Evolutionary conservation across 495 filamentous ascomycete species (phyloP).

Genomic region (Cercophora newfieldiana): DNA sequence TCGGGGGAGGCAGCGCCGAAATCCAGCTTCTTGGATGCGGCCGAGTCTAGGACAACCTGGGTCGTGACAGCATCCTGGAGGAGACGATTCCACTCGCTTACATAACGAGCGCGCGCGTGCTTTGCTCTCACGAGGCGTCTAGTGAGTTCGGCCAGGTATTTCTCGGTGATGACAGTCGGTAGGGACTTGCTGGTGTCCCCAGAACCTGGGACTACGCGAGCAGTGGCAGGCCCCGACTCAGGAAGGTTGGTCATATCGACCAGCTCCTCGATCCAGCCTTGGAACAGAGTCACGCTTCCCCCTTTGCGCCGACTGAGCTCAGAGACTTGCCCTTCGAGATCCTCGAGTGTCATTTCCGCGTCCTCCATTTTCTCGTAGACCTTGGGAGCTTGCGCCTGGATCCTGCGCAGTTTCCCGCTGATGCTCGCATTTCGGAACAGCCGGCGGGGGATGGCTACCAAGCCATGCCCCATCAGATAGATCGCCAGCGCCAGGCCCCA

Average conservation of each 20-base stretch:
- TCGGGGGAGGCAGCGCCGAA: slow-evolving; percentile 61
- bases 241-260: slow-evolving; percentile 70
- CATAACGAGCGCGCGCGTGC: slow-evolving; percentile 78
- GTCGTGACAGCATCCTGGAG: slow-evolving; percentile 68
- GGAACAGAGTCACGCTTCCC: slow-evolving; percentile 76
- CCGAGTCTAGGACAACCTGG: slow-evolving; percentile 83
- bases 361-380: slow-evolving; percentile 87
- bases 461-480: slow-evolving; percentile 94
- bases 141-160: slow-evolving; percentile 88
- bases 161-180: slow-evolving; percentile 86
- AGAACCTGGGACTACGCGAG: slow-evolving; percentile 39
- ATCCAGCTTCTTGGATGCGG: slow-evolving; percentile 74
- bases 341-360: slow-evolving; percentile 75
- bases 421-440: slow-evolving; percentile 75
- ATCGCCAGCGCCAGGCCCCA: slow-evolving; percentile 91
- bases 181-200: slow-evolving; percentile 43
- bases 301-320: slow-evolving; percentile 79
- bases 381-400: slow-evolving; percentile 77
- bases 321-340: slow-evolving; percentile 74
- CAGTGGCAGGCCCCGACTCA: slow-evolving; percentile 56
- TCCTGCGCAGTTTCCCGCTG: slow-evolving; percentile 65
- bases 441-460: slow-evolving; percentile 84
- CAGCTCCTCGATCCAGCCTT: slow-evolving; percentile 93
- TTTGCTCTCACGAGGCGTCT: slow-evolving; percentile 74
- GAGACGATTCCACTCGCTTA: slow-evolving; percentile 81